Evolutionary conservation across 805 yeast species (phyloP), one percentile per base, ranked within the genome.

Genomic region (Jamesozyma hellenica): DNA sequence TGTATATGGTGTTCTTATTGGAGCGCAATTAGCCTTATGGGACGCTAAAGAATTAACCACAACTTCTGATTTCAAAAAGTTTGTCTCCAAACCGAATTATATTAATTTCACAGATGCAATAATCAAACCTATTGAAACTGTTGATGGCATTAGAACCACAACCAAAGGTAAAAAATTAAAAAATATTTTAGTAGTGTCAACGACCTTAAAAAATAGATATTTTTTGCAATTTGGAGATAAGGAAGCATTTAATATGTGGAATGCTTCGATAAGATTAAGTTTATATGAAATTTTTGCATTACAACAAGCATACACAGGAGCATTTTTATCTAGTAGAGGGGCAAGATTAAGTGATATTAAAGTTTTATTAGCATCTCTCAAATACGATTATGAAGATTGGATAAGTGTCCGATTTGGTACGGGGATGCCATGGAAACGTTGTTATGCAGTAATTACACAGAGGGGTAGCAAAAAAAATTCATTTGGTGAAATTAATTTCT

Each of bases 401-500:
- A 87, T 82, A 32, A 74, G 87, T 57, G 94, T 92, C 14, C 71
- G 97, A 48, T 92, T 90, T 60, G 97, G 98, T 15, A 75, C 92
- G 9, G 98, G 98, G 18, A 85, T 86, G 94, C 95, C 96, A 1
- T 92, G 96, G 96, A 83, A 80, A 55, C 72, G 94, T 43, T 90
- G 96, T 55, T 92, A 75, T 66, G 90, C 95, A 3, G 95, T 88
- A 10, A 74, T 90, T 41, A 83, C 82, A 49, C 88, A 88, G 48
- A 65, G 87, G 51, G 47, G 66, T 29, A 55, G 70, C 52, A 77
- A 60, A 47, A 60, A 61, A 35, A 51, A 56, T 32, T 43, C 46
- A 5, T 67, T 73, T 12, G 96, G 96, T 25, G 70, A 77, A 49
- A 75, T 86, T 18, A 66, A 75, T n/a, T 82, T 92, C 49, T 92